Evolutionary conservation across 2,329 filamentous ascomycete species (phyloP).

Genomic region (Aspergillus pseudoglaucus): DNA sequence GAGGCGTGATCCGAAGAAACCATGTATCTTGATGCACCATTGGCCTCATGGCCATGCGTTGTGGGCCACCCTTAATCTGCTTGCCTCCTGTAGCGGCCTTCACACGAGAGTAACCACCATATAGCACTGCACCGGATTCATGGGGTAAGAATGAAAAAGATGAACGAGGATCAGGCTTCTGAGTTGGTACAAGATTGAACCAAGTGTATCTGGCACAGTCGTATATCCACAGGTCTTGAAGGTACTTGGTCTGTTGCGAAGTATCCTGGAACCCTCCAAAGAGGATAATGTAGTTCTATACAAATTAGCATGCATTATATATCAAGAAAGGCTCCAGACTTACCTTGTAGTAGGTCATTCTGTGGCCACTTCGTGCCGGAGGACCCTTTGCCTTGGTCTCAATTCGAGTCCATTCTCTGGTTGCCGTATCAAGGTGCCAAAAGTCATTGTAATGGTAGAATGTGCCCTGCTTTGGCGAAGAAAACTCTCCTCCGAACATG

Average conservation of each 20-base stretch:
- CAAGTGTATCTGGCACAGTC: constrained; percentile 83
- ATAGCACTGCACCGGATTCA: constrained; percentile 81
- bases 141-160: constrained; percentile 90
- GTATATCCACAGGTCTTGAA: constrained; percentile 92
- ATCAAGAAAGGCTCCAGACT: constrained; percentile 1
- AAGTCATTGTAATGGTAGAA: constrained; percentile 99
- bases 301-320: constrained; percentile 1
- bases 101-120: constrained; percentile 87
- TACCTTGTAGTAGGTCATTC: constrained; percentile 89
- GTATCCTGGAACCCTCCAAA: constrained; percentile 98
- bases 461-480: constrained; percentile 90
- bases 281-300: constrained; percentile 76
- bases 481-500: constrained; percentile 91
- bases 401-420: constrained; percentile 83
- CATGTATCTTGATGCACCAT: constrained; percentile 93
- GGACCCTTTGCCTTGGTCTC: constrained; percentile 69
- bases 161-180: constrained; percentile 84
- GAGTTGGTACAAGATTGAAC: constrained; percentile 68
- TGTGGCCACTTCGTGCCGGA: constrained; percentile 80
- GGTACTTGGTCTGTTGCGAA: constrained; percentile 86
- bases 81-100: constrained; percentile 61
- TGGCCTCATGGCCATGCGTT: constrained; percentile 70
- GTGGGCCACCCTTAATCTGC: constrained; percentile 52
- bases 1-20: constrained; percentile 75
- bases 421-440: constrained; percentile 79